Conservation (phyloP, 495 filamentous ascomycete species). For the Penicillium canescens region DNA sequence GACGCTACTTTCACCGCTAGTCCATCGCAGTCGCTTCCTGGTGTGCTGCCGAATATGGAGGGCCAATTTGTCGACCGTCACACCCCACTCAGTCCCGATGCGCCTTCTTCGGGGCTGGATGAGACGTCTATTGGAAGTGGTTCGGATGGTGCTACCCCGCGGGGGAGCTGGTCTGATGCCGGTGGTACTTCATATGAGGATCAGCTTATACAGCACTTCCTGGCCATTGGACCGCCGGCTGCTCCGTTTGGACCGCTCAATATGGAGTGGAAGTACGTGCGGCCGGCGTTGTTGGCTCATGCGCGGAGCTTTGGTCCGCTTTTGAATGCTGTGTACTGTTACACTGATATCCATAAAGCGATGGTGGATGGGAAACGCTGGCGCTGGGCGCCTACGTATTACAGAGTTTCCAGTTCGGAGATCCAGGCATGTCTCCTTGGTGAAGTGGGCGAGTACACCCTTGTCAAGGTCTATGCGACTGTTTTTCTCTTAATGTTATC, state of each 20-base stretch:
- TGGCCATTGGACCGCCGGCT: constrained; percentile 34
- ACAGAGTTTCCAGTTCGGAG: constrained; percentile 34
- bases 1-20: constrained; percentile 15
- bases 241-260: constrained; percentile 34
- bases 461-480: constrained; percentile 31
- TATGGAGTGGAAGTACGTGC: constrained; percentile 41
- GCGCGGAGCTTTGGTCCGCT: constrained; percentile 27
- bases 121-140: constrained; percentile 15
- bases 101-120: constrained; percentile 13
- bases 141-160: constrained; percentile 16
- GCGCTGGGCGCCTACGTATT: constrained; percentile 34
- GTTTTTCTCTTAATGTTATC: constrained; percentile 42
- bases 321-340: constrained; percentile 38
- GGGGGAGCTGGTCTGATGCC: constrained; percentile 22
- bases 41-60: constrained; percentile 8
- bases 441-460: constrained; percentile 24
- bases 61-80: constrained; percentile 10
- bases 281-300: constrained; percentile 26
- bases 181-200: constrained; percentile 30
- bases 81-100: constrained; percentile 18
- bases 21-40: constrained; percentile 13
- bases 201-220: constrained; percentile 34
- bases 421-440: constrained; percentile 34
- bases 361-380: constrained; percentile 31
- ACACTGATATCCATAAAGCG: constrained; percentile 35